phyloP scores from a whole-genome alignment of 1,284 basidiomycete genomes.

The Trichosporon sp. region DNA sequence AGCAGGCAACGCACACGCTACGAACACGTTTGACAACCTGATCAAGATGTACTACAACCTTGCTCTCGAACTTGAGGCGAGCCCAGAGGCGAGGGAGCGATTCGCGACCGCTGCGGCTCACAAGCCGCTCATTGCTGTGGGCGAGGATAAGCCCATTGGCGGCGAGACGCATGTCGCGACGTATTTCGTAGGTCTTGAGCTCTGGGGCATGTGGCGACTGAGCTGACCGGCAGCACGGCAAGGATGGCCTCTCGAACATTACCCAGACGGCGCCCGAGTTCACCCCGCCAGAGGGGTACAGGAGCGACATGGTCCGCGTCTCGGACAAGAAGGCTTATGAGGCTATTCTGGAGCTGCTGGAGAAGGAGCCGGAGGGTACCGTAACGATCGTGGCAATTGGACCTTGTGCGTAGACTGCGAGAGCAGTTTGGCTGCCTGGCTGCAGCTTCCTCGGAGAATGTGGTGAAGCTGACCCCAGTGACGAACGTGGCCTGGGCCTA shows the following conservation, averaged over 20 bases:
- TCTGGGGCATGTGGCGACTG: not conserved
- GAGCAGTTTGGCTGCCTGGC: too few species aligned
- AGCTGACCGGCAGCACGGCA: constrained; percentile 48
- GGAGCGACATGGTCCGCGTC: not conserved
- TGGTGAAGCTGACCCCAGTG: constrained; percentile 44
- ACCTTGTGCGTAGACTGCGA: constrained; percentile 59
- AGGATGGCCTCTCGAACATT: constrained; percentile 76
- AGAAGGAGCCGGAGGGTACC: constrained; percentile 56
- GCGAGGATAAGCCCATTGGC: constrained; percentile 65
- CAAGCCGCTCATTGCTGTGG: constrained; percentile 62
- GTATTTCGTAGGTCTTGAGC: constrained; percentile 68
- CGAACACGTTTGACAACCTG: constrained; percentile 57
- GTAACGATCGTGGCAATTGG: constrained; percentile 82
- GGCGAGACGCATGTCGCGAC: constrained; percentile 73
- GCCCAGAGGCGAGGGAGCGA: constrained; percentile 56
- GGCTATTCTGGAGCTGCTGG: constrained; percentile 64
- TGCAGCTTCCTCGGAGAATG: not conserved
- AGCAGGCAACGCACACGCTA: constrained; percentile 64
- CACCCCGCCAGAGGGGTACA: constrained; percentile 38
- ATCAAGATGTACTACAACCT: constrained; percentile 71
- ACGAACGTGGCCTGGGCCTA: constrained; percentile 75
- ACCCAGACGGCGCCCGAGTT: constrained; percentile 68
- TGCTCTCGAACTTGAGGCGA: constrained; percentile 57
- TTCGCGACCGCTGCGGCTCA: constrained; percentile 60
- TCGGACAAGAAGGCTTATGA: constrained; percentile 52